Base-by-base conservation (phyloP, 257 asterid species). In the Solanum clarkiae region DNA sequence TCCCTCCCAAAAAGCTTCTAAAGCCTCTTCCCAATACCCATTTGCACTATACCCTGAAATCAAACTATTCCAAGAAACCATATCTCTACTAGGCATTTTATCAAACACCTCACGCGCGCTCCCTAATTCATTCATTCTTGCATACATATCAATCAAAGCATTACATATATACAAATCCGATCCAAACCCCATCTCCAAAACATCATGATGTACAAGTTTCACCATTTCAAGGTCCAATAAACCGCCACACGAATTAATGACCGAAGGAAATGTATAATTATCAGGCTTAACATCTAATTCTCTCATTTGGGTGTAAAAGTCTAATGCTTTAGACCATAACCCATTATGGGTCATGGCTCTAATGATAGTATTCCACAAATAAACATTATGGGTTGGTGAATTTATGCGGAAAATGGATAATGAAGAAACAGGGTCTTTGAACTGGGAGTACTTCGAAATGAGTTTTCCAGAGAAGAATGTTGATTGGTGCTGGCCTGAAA, bases 21-120 rank as follows among this genome's bases (percentile, higher is more conserved):
- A 80, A 4, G 96, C 96, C 85, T 93, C 95, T 71, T 89, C 86
- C 85, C 88, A 92, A 84, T 87, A 87, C 12, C 94, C 98, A 86
- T 93, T 90, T 29, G 97, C 93, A 84, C 93, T 89, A 87, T 91
- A 94, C 45, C 95, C 97, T 24, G 97, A 91, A 69, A 94, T 91
- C 92, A 95, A 87, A 87, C 94, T 94, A 86, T 95, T 95, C 98
- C 97, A 94, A 3, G 99, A 89, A 59, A 94, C 97, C 86, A 94
- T 59, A 88, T 94, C 98, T 88, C 90, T 91, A 0, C 24, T 49
- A 81, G 89, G 91, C 97, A 95, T 93, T 87, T 84, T 85, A 63
- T 94, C 96, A 56, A 95, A 95, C 94, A 94, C 86, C 40, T 87
- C 70, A n/a, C 90, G 88, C 9, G 97, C 97, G 42, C 79, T 83